A percentile compares a stretch with the other conserved stretches of the same genome.
phyloP scores from a whole-genome alignment of 805 yeast species.

The Hanseniaspora opuntiae region DNA sequence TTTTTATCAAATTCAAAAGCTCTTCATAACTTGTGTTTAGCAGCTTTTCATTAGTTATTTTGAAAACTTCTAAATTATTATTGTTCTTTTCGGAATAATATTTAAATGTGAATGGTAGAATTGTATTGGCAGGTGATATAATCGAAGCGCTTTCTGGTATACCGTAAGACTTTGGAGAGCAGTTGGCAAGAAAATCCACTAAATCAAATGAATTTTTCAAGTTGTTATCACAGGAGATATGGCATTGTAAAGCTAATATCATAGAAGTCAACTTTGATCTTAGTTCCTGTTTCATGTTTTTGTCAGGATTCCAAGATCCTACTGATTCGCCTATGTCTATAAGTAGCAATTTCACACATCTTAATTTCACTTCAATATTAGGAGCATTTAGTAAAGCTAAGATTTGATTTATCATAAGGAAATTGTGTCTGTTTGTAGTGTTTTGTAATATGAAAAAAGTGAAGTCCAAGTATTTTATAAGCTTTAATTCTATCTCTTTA shows the following conservation, averaged over 20 bases:
- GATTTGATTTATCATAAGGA: conserved; percentile 52
- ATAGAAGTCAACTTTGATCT: conserved; percentile 39
- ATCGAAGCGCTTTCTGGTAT: neutral
- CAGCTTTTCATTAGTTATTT: conserved; percentile 4
- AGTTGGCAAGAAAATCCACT: conserved; percentile 14
- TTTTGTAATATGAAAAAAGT: conserved; percentile 52
- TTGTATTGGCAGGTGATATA: conserved; percentile 15
- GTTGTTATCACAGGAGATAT: conserved; percentile 25
- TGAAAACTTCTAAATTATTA: conserved; percentile 2
- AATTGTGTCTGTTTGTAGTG: conserved; percentile 53
- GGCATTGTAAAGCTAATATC: conserved; percentile 25
- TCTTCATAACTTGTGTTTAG: conserved; percentile 16
- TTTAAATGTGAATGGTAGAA: conserved; percentile 43
- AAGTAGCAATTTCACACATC: conserved; percentile 48
- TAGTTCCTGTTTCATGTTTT: conserved; percentile 12
- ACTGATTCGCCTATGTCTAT: conserved; percentile 49
- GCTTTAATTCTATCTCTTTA: conserved; percentile 33
- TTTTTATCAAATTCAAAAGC: conserved; percentile 37
- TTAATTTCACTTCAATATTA: conserved; percentile 43
- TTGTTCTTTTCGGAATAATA: conserved; percentile 30
- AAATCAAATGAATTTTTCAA: conserved; percentile 34
- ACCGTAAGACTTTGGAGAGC: conserved; percentile 5
- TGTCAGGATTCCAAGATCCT: conserved; percentile 14
- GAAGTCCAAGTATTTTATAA: conserved; percentile 45
- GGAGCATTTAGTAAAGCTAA: conserved; percentile 45